These are phyloP conservation scores for Calophaca sinica DNA, from an alignment of 306 rosid species.

Conservation along the genomic window DNA sequence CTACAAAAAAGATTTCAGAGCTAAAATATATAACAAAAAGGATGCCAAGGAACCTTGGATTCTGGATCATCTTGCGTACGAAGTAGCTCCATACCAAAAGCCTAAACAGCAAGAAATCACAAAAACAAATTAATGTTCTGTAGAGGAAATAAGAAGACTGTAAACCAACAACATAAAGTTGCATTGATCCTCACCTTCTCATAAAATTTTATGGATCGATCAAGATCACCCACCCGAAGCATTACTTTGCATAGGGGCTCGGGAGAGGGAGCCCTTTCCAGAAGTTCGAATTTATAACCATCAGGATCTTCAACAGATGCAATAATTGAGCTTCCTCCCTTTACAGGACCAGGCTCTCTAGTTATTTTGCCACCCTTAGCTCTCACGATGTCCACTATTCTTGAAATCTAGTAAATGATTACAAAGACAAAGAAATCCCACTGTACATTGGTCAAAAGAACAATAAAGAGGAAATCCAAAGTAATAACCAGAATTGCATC, in stretches of 20 bases:
- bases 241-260: constrained; percentile 97
- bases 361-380: constrained; percentile 93
- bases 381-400: constrained; percentile 81
- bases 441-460: constrained; percentile 32
- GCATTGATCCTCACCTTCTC: constrained; percentile 71
- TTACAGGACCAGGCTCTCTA: constrained; percentile 81
- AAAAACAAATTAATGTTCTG: constrained; percentile 29
- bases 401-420: constrained; percentile 66
- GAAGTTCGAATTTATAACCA: constrained; percentile 89
- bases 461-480: constrained; percentile 35
- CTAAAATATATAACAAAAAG: constrained; percentile 16
- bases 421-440: constrained; percentile 5
- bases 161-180: constrained; percentile 27
- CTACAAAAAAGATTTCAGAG: constrained; percentile 14
- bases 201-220: constrained; percentile 86
- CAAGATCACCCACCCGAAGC: constrained; percentile 97
- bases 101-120: constrained; percentile 57
- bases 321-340: constrained; percentile 69
- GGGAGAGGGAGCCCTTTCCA: constrained; percentile 85
- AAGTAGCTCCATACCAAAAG: constrained; percentile 94
- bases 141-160: constrained; percentile 18
- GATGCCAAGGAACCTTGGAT: constrained; percentile 69
- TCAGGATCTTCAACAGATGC: constrained; percentile 95
- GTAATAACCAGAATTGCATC: constrained; percentile 19
- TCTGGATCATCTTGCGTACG: constrained; percentile 84